Evolutionary conservation across 2,329 filamentous ascomycete genomes (phyloP), one percentile per base, ranked within the genome.

Genomic region (Daldinia eschscholtzii): DNA sequence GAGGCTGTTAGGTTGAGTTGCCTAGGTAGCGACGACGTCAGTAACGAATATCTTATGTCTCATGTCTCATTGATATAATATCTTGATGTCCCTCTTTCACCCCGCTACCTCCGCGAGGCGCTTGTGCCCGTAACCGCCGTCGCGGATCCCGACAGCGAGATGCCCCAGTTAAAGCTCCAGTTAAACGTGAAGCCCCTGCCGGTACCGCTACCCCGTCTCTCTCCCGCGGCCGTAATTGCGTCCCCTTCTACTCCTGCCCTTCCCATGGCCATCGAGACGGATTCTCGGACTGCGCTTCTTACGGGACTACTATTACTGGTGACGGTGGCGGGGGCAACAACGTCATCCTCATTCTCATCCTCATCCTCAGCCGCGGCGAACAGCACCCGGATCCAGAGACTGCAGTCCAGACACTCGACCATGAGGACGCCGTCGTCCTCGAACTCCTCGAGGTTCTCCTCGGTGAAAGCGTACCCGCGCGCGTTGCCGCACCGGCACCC

Each of bases 361-460:
- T 12, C 4, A 4, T 74, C 76, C 0, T 74, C 75, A 30, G 88
- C 78, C 13, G 89, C 83, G 7, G 86, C 87, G 81, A 91, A 92
- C 57, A 89, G 83, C 41, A 92, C 88, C 63, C 85, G 85, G 58
- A 91, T 77, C 88, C 88, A 91, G 52, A 92, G 80, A 75, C 89
- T 91, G 72, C 89, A 92, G 73, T 91, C 89, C 63, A 83, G 82
- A 74, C 89, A 92, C 10, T 87, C 89, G 44, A 92, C 88, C 77
- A 90, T 83, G 53, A 91, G 78, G 75, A 89, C 87, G 7, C 89
- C 86, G 69, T 86, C 82, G 57, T 87, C 86, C 52, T 82, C 84
- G 42, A 84, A 86, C 75, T 86, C 87, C 70, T 89, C 86, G 56
- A 92, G 80, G 75, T 91, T 88, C 7, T 77, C 79, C 78, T 91